phyloP scores from a whole-genome alignment of 768 basidiomycete genomes.

The Hortiboletus campestris region DNA sequence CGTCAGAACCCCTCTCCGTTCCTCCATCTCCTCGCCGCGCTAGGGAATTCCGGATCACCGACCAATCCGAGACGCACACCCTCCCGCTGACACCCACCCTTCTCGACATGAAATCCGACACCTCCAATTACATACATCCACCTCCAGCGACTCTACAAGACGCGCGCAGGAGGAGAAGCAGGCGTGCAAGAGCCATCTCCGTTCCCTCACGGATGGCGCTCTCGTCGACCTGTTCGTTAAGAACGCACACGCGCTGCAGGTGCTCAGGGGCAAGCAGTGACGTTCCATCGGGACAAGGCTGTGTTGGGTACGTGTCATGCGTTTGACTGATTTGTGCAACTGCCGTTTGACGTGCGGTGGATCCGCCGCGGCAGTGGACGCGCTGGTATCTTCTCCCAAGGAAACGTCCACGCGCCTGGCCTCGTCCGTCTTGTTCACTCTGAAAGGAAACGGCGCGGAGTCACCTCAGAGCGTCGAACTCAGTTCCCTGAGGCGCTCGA shows the following conservation, averaged over 20 bases:
- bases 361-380: slow-evolving; percentile 40
- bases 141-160: slow-evolving; percentile 83
- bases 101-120: slow-evolving; percentile 96
- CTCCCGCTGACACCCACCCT: slow-evolving; percentile 84
- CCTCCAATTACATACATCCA: slow-evolving; percentile 82
- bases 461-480: slow-evolving; percentile 46
- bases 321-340: neutral
- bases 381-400: slow-evolving; percentile 44
- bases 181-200: slow-evolving; percentile 49
- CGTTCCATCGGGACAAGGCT: slow-evolving; percentile 52
- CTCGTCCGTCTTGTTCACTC: slow-evolving; percentile 54
- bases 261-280: slow-evolving; percentile 64
- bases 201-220: slow-evolving; percentile 45
- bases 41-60: slow-evolving; percentile 66
- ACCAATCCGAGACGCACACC: slow-evolving; percentile 51
- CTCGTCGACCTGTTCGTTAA: slow-evolving; percentile 72
- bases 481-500: slow-evolving; percentile 55
- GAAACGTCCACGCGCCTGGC: slow-evolving; percentile 70
- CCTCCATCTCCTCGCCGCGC: slow-evolving; percentile 74
- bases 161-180: slow-evolving; percentile 69
- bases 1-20: slow-evolving; percentile 59
- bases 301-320: slow-evolving; percentile 44
- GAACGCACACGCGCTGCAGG: slow-evolving; percentile 71
- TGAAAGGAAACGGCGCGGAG: slow-evolving; percentile 27
- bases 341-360: neutral